These are phyloP conservation scores for Quercus parvula DNA, from an alignment of 306 rosid genomes.

Conservation along the genomic window DNA sequence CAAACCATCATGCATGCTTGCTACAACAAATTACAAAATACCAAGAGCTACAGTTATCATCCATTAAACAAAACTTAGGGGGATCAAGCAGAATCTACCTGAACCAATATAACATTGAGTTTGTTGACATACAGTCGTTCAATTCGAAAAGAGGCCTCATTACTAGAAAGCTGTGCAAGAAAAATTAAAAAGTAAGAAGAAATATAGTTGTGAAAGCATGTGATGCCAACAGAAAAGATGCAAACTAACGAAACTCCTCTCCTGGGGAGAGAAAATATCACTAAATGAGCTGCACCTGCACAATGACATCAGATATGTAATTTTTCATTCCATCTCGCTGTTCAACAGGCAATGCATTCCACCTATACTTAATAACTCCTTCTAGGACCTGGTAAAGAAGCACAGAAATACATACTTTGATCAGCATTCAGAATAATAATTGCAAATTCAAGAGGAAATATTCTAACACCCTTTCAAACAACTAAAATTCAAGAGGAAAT, in stretches of 20 bases:
- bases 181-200: conserved; percentile 6
- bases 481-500: too few relatives aligned
- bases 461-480: too few relatives aligned
- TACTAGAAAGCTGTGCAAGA: conserved; percentile 70
- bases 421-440: not conserved
- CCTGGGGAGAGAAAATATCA: not conserved
- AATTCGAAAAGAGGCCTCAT: conserved; percentile 76
- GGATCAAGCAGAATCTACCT: conserved; percentile 42
- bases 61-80: not conserved
- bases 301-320: conserved; percentile 92
- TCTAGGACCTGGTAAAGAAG: conserved; percentile 70
- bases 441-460: not conserved
- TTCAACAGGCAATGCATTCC: conserved; percentile 98
- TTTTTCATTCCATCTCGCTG: conserved; percentile 99
- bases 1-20: not conserved
- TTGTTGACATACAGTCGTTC: conserved; percentile 98
- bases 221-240: not conserved
- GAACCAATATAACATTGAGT: conserved; percentile 93
- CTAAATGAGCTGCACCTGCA: conserved; percentile 53
- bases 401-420: not conserved
- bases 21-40: not conserved
- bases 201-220: conserved; percentile 3
- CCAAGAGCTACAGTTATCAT: not conserved
- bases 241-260: not conserved
- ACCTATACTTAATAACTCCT: conserved; percentile 95